phyloP scores from a whole-genome alignment of 1,284 basidiomycete species.

The Entoloma clypeatum region DNA sequence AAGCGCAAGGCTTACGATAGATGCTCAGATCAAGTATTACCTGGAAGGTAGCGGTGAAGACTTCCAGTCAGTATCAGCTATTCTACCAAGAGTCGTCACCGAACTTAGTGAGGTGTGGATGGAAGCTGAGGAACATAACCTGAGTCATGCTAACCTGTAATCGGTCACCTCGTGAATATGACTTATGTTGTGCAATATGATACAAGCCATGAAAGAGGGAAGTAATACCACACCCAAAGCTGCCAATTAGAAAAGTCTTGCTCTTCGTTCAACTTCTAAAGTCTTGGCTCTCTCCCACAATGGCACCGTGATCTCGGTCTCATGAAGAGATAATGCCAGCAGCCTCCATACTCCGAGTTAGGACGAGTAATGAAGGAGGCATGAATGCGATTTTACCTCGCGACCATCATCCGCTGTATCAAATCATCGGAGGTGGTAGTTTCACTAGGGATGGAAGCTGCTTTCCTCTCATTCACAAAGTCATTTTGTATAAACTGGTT shows the following conservation, averaged over 20 bases:
- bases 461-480: conserved; percentile 61
- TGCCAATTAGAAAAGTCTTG: conserved; percentile 6
- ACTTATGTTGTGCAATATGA: conserved; percentile 2
- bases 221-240: neutral
- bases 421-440: conserved; percentile 56
- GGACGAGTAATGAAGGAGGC: conserved; percentile 1
- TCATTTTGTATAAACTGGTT: conserved; percentile 68
- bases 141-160: conserved; percentile 39
- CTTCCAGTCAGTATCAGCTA: conserved; percentile 36
- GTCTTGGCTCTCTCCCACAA: conserved; percentile 47
- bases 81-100: conserved; percentile 49
- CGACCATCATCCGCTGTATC: conserved; percentile 58
- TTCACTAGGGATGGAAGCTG: conserved; percentile 13
- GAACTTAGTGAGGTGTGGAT: conserved; percentile 69
- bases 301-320: conserved; percentile 39
- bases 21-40: conserved; percentile 74
- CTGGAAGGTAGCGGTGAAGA: conserved; percentile 68
- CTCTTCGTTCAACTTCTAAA: conserved; percentile 34
- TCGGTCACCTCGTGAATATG: neutral
- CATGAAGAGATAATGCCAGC: conserved; percentile 46
- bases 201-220: neutral
- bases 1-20: neutral
- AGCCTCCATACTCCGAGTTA: conserved; percentile 32
- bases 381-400: conserved; percentile 43
- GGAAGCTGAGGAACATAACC: conserved; percentile 52